phyloP scores from a whole-genome alignment of 164 flowering plant genomes.

The Vitis riparia region DNA sequence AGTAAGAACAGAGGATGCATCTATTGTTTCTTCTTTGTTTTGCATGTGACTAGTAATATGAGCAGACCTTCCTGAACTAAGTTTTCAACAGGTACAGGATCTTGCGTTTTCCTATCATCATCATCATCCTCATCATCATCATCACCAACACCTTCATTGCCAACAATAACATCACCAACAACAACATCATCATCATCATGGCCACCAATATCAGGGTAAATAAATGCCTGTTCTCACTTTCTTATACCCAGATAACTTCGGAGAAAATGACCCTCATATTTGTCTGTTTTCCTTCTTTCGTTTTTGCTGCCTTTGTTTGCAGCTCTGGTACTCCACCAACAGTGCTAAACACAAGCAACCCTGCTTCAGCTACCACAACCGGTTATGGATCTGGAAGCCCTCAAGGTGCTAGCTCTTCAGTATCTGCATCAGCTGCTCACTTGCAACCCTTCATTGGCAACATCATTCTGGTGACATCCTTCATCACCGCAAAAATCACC shows the following conservation, averaged over 20 bases:
- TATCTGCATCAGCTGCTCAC: conserved; percentile 24
- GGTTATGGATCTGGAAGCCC: conserved; percentile 47
- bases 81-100: conserved; percentile 54
- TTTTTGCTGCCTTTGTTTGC: conserved; percentile 16
- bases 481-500: conserved; percentile 20
- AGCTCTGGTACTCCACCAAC: conserved; percentile 44
- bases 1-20: conserved; percentile 47
- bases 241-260: too few relatives aligned
- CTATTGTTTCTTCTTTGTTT: neutral
- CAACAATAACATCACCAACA: conserved; percentile 11
- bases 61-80: neutral
- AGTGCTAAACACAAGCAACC: conserved; percentile 41
- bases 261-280: too few relatives aligned
- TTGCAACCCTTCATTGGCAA: conserved; percentile 26
- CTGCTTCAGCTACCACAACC: conserved; percentile 32
- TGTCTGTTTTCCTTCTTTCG: too few relatives aligned
- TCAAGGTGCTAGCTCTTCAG: conserved; percentile 29
- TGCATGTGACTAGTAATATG: neutral
- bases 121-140: conserved; percentile 35
- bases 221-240: too few relatives aligned
- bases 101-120: conserved; percentile 61
- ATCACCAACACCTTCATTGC: conserved; percentile 12
- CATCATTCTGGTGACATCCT: conserved; percentile 27
- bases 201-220: conserved; percentile 22
- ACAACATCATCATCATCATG: conserved; percentile 15